A percentile compares a stretch with the other conserved stretches of the same genome.
phyloP scores from a whole-genome alignment of 106 monocot species.

The Xerophyta viscosa region DNA sequence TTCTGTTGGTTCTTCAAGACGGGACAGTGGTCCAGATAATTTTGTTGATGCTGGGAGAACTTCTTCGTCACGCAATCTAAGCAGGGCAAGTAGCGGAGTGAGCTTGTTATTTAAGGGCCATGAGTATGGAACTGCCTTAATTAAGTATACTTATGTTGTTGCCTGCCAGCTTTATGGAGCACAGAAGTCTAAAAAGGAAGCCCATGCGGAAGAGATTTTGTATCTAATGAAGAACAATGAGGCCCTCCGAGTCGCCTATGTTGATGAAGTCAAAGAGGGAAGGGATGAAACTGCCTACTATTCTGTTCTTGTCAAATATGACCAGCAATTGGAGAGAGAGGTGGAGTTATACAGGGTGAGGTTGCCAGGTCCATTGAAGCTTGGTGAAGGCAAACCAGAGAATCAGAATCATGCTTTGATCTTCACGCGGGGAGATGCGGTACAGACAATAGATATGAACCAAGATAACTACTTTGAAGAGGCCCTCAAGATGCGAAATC shows the following conservation, averaged over 20 bases:
- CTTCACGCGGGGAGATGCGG: constrained; percentile 90
- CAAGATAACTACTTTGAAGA: constrained; percentile 98
- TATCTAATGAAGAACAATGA: constrained; percentile 93
- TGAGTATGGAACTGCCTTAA: too few relatives aligned
- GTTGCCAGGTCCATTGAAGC: too few relatives aligned
- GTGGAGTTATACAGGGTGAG: too few relatives aligned
- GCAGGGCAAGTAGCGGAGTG: constrained; percentile 54
- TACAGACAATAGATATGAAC: constrained; percentile 98
- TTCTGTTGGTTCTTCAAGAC: constrained; percentile 33
- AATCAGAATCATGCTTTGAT: too few relatives aligned
- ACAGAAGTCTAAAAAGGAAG: constrained; percentile 78
- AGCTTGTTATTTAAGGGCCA: too few relatives aligned
- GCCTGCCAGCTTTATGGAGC: constrained; percentile 92
- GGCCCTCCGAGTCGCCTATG: constrained; percentile 92
- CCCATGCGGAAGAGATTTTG: constrained; percentile 74
- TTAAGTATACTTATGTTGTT: too few relatives aligned
- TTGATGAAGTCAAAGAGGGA: constrained; percentile 57
- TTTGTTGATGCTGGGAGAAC: constrained; percentile 14
- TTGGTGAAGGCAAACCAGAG: too few relatives aligned
- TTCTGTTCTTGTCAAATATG: constrained; percentile 93
- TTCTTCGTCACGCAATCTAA: constrained; percentile 31
- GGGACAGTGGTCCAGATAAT: constrained; percentile 17
- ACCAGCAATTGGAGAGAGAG: too few relatives aligned
- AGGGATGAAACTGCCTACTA: constrained; percentile 57
- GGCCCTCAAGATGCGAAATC: constrained; percentile 89